Conservation (phyloP, 78 protist species). For the Goniomonas avonlea region DNA sequence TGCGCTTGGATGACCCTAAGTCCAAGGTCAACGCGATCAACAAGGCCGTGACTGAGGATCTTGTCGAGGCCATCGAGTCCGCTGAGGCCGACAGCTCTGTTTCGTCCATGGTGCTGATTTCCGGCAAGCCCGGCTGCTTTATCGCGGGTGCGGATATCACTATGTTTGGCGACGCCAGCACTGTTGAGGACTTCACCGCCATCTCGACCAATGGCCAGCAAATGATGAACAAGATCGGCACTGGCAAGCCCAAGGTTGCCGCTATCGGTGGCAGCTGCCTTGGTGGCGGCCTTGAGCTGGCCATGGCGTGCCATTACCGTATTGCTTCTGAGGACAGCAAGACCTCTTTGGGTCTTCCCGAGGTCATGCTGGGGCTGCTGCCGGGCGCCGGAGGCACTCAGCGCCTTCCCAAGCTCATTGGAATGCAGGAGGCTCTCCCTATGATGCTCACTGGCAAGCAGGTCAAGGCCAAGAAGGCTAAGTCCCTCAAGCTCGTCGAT, state of each 20-base stretch:
- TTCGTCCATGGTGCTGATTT: too few species aligned
- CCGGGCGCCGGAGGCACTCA: slow-evolving; percentile 66
- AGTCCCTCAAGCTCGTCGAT: slow-evolving; percentile 22
- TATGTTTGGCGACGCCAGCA: neutral
- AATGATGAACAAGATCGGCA: neutral
- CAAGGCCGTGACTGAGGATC: too few species aligned
- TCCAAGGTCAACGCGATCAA: too few species aligned
- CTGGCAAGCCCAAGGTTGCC: slow-evolving; percentile 32
- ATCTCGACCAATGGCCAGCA: neutral
- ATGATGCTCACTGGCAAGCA: slow-evolving; percentile 51
- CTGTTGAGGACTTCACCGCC: neutral
- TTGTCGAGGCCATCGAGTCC: too few species aligned
- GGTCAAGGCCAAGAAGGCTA: slow-evolving; percentile 43
- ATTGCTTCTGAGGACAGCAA: neutral
- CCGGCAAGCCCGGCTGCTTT: slow-evolving; percentile 35
- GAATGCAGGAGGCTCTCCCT: slow-evolving; percentile 42
- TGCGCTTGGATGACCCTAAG: too few species aligned
- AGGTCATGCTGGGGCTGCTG: slow-evolving; percentile 47
- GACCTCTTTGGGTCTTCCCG: slow-evolving; percentile 19
- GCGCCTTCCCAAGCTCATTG: slow-evolving; percentile 50
- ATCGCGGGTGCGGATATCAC: slow-evolving; percentile 50
- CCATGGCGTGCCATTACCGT: slow-evolving; percentile 42
- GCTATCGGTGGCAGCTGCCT: slow-evolving; percentile 58
- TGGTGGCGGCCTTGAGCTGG: slow-evolving; percentile 58
- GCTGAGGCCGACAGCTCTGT: too few species aligned